Evolutionary conservation across 2,329 filamentous ascomycete species (phyloP), one percentile per base, ranked within the genome.

Genomic region (Pseudocercospora crystallina): DNA sequence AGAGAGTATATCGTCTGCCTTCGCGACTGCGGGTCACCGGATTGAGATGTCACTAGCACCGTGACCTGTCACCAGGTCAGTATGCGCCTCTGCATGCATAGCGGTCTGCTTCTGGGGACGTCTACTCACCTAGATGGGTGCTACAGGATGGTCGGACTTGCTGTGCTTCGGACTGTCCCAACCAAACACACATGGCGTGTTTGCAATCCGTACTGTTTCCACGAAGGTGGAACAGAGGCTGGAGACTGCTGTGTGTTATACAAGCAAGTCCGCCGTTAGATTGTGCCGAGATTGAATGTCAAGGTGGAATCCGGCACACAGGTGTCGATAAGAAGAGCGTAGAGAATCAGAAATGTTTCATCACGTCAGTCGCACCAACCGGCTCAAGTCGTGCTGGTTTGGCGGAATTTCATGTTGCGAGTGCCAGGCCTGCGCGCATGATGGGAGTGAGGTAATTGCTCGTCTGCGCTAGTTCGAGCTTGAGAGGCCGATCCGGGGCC

Each of bases 41-140:
- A 65, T 65, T 33, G 61, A 65, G 54, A 65, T 65, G 55, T 65
- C 63, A 57, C 61, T 53, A 40, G 63, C 63, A 52, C 62, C 62
- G 62, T 65, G 62, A 38, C 62, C 62, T 60, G 50, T 26, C n/a
- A 43, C 32, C n/a, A 40, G 13, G 35, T 55, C 32, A 55, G 52
- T 26, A 40, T 14, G 42, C 42, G 49, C 26, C 37, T 36, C 44
- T 26, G 30, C 17, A 45, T 40, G 47, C 45, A 46, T 39, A 13
- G 3, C 40, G 2, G 30, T 14, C 51, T 49, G 41, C n/a, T 36
- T 41, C 34, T 35, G 43, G 31, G 20, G 20, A 26, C 11, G 17
- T 49, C 8, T 29, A 44, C 49, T 49, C 41, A 56, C 54, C 52
- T 48, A 64, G 56, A 42, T 64, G 63, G 43, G 54, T 62, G 56